Evolutionary conservation across 257 asterid species (phyloP).

Genomic region (Galeopsis tetrahit): DNA sequence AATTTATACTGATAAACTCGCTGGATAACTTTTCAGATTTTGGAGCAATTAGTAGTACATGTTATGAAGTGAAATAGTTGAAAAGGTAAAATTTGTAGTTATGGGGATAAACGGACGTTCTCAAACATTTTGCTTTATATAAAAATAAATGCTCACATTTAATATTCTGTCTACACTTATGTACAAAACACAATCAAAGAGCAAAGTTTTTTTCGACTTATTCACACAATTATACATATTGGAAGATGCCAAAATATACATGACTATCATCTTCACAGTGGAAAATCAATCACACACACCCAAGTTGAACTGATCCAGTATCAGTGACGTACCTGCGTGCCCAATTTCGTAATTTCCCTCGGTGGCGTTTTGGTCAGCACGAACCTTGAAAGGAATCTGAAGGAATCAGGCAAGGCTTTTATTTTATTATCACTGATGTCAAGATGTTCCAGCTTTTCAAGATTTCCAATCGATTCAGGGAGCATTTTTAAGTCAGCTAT

Average conservation of each 20-base stretch:
- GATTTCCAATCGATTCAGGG: constrained; percentile 74
- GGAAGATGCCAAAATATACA: constrained; percentile 22
- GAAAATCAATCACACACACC: constrained; percentile 4
- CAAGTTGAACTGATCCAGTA: not conserved
- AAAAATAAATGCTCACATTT: not conserved
- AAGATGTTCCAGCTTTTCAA: constrained; percentile 73
- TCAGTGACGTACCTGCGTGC: constrained; percentile 61
- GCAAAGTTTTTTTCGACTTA: not conserved
- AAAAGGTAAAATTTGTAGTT: not conserved
- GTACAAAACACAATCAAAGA: constrained; percentile 22
- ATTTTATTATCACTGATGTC: constrained; percentile 79
- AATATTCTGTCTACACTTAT: constrained; percentile 28
- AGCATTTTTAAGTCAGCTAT: constrained; percentile 61
- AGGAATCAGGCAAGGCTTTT: constrained; percentile 61
- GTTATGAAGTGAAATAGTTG: not conserved
- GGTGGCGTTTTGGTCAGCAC: constrained; percentile 75
- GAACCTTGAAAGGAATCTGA: constrained; percentile 56
- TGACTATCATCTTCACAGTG: not conserved
- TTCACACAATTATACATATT: constrained; percentile 26
- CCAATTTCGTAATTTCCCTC: constrained; percentile 48
- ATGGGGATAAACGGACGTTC: not conserved
- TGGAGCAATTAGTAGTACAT: not conserved
- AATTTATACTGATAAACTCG: too few species aligned
- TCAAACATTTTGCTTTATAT: not conserved
- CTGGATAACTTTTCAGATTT: too few species aligned